These are phyloP conservation scores for Amanita pallidorosea DNA, from an alignment of 768 basidiomycete species.

Conservation along the genomic window DNA sequence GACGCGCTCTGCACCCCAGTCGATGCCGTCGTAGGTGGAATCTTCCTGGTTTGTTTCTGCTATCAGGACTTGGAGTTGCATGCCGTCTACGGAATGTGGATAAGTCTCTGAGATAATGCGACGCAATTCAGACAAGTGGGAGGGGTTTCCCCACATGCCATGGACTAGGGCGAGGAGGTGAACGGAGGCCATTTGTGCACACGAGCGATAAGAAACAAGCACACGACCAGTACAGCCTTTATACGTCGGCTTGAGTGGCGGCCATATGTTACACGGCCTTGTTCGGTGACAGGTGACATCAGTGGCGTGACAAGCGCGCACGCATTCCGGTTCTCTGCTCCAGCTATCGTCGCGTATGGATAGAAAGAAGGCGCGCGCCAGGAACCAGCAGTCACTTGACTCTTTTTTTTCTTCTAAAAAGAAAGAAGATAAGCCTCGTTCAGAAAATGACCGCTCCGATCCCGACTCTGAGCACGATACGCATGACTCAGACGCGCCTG, in stretches of 20 bases:
- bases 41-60: conserved; percentile 57
- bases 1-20: conserved; percentile 76
- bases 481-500: conserved; percentile 22
- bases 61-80: conserved; percentile 49
- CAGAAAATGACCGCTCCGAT: conserved; percentile 15
- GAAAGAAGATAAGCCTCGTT: conserved; percentile 8
- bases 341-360: conserved; percentile 26
- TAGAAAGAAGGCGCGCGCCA: conserved; percentile 25
- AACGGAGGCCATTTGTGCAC: conserved; percentile 6
- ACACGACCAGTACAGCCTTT: not conserved
- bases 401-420: conserved; percentile 41
- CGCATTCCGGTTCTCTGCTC: not conserved
- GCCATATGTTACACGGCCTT: not conserved
- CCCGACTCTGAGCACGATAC: conserved; percentile 18
- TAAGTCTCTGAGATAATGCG: conserved; percentile 40
- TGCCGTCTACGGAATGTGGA: conserved; percentile 20
- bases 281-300: conserved; percentile 2
- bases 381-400: conserved; percentile 42
- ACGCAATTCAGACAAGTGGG: conserved; percentile 48
- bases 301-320: not conserved
- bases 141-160: conserved; percentile 78
- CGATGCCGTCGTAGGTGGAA: conserved; percentile 74
- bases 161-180: conserved; percentile 44
- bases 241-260: not conserved
- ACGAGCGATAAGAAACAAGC: not conserved